phyloP scores from a whole-genome alignment of 2,329 filamentous ascomycete genomes.

The Teratosphaeriaceae sp. region DNA sequence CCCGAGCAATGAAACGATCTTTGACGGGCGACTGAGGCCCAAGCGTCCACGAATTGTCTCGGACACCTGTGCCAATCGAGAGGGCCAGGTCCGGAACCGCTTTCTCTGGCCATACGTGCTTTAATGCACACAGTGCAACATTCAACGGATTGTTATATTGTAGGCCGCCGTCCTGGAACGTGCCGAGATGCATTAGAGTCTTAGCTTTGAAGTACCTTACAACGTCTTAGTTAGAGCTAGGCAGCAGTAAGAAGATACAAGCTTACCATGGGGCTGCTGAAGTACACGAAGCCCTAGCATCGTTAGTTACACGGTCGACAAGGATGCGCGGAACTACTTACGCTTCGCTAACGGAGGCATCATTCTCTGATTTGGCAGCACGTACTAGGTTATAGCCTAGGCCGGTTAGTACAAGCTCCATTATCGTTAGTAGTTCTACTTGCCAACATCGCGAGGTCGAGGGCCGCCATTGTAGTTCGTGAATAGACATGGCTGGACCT shows the following conservation, averaged over 20 bases:
- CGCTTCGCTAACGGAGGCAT: constrained; percentile 21
- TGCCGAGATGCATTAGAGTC: constrained; percentile 19
- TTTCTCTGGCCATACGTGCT: constrained; percentile 20
- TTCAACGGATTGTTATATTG: constrained; percentile 25
- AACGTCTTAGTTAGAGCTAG: not conserved
- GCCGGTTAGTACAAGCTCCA: not conserved
- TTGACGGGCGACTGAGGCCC: constrained; percentile 16
- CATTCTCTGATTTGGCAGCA: constrained; percentile 14
- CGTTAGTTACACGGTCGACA: constrained; percentile 1
- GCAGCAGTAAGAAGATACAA: not conserved
- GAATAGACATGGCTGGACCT: constrained; percentile 19
- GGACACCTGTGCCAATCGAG: constrained; percentile 22
- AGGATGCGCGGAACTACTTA: constrained; percentile 11
- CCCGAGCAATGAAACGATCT: constrained; percentile 17
- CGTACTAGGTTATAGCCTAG: constrained; percentile 19
- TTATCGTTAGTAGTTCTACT: not conserved
- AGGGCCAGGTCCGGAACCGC: constrained; percentile 19
- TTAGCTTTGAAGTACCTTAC: constrained; percentile 20
- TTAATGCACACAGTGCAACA: constrained; percentile 19
- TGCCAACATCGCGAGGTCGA: constrained; percentile 1
- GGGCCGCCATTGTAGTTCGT: constrained; percentile 25
- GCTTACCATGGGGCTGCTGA: constrained; percentile 24
- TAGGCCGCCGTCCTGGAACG: constrained; percentile 25
- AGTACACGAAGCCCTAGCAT: constrained; percentile 21
- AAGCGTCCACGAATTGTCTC: not conserved